Percentiles rank a stretch among this genome's conserved stretches.
Conservation (phyloP, 2,329 filamentous ascomycete genomes). For the Paecilomyces formosus region DNA sequence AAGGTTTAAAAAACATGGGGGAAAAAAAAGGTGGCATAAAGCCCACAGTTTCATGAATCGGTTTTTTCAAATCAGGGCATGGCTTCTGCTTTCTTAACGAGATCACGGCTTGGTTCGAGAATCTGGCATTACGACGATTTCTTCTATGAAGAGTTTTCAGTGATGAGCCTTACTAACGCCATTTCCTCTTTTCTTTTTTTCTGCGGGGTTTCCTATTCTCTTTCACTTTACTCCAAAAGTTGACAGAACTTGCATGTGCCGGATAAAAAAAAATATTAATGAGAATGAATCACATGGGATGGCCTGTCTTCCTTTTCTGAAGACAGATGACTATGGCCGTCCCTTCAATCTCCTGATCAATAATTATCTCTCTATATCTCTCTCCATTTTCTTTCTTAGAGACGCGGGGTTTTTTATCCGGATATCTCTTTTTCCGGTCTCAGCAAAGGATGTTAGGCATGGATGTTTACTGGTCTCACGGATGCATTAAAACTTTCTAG, state of each 20-base stretch:
- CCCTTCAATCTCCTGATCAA: background rate
- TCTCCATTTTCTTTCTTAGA: background rate
- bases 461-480: background rate
- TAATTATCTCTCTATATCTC: background rate
- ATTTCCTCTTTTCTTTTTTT: background rate
- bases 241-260: background rate
- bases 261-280: background rate
- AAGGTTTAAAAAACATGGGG: background rate
- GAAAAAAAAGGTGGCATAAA: background rate
- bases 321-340: background rate
- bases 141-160: background rate
- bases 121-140: slow-evolving; percentile 8
- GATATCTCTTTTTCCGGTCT: background rate
- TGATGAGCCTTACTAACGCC: background rate
- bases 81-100: slow-evolving; percentile 3
- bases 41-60: background rate
- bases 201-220: background rate
- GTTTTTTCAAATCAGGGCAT: background rate
- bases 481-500: too few species aligned
- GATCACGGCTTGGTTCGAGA: slow-evolving; percentile 13
- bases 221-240: background rate
- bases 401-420: background rate
- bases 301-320: background rate
- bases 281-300: background rate
- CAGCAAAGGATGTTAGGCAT: background rate